Conservation (phyloP, 495 filamentous ascomycete species). For the Pseudoneurospora amorphoporcata region DNA sequence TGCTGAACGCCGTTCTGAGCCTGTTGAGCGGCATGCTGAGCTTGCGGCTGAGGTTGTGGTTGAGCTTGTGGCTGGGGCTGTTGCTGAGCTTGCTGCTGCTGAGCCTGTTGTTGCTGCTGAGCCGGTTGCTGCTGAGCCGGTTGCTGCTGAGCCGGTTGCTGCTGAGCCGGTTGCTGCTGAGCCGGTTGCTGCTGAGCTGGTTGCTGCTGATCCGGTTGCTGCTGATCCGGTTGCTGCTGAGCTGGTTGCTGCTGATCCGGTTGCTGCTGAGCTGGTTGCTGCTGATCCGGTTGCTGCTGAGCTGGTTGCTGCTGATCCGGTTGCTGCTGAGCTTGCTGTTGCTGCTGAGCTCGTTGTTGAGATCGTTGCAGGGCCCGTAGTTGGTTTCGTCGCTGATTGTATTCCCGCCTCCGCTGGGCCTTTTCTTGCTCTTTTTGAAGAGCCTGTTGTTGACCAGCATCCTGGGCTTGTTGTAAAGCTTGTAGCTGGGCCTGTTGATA, state of each 20-base stretch:
- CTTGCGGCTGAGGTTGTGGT: not conserved
- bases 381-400: slow-evolving; percentile 3
- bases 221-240: slow-evolving; percentile 1
- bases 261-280: slow-evolving; percentile 3
- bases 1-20: not conserved
- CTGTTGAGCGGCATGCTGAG: too few species aligned
- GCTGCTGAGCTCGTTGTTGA: slow-evolving; percentile 1
- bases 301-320: not conserved
- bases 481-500: not conserved
- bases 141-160: slow-evolving; percentile 1
- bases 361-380: not conserved
- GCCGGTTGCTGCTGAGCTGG: not conserved
- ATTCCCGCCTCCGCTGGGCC: not conserved
- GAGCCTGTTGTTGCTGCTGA: not conserved
- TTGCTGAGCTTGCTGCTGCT: not conserved
- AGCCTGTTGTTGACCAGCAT: not conserved
- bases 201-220: not conserved
- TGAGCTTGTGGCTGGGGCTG: not conserved
- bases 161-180: slow-evolving; percentile 5
- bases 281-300: not conserved
- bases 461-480: not conserved
- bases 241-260: slow-evolving; percentile 2
- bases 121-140: not conserved
- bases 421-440: not conserved
- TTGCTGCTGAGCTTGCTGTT: not conserved